Conservation (phyloP, 768 basidiomycete species). For the Cyathus striatus region DNA sequence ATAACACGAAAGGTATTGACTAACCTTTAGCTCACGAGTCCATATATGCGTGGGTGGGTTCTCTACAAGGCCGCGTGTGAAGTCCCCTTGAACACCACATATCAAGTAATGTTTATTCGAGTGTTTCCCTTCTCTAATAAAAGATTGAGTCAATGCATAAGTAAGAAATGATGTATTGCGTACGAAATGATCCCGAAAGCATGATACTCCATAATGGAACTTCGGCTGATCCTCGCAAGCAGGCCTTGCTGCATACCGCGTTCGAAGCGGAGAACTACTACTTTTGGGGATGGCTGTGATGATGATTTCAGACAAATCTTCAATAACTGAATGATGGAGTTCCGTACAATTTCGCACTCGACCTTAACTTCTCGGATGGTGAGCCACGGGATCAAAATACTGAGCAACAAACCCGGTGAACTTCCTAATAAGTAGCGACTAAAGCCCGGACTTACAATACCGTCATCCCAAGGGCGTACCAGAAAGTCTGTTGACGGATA, state of each 20-base stretch:
- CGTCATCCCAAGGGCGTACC: slow-evolving; percentile 74
- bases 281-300: slow-evolving; percentile 71
- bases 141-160: slow-evolving; percentile 1
- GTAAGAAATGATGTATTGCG: slow-evolving; percentile 16
- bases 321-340: not conserved
- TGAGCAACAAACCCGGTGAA: slow-evolving; percentile 15
- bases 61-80: slow-evolving; percentile 68
- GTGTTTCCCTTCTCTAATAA: slow-evolving; percentile 59
- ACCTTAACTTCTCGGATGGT: slow-evolving; percentile 74
- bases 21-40: slow-evolving; percentile 78
- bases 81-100: slow-evolving; percentile 83
- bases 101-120: slow-evolving; percentile 78
- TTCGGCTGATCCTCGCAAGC: slow-evolving; percentile 73
- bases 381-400: slow-evolving; percentile 72
- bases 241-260: slow-evolving; percentile 87
- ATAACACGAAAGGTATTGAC: slow-evolving; percentile 7
- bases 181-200: slow-evolving; percentile 84
- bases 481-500: slow-evolving; percentile 70
- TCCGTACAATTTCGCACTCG: slow-evolving; percentile 67
- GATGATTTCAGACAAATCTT: slow-evolving; percentile 5
- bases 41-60: slow-evolving; percentile 68
- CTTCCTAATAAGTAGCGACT: slow-evolving; percentile 7
- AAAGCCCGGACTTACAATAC: slow-evolving; percentile 43
- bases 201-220: slow-evolving; percentile 76
- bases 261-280: slow-evolving; percentile 72